Base-by-base conservation (phyloP, 2,329 filamentous ascomycete species). In the Fusarium irregulare region DNA sequence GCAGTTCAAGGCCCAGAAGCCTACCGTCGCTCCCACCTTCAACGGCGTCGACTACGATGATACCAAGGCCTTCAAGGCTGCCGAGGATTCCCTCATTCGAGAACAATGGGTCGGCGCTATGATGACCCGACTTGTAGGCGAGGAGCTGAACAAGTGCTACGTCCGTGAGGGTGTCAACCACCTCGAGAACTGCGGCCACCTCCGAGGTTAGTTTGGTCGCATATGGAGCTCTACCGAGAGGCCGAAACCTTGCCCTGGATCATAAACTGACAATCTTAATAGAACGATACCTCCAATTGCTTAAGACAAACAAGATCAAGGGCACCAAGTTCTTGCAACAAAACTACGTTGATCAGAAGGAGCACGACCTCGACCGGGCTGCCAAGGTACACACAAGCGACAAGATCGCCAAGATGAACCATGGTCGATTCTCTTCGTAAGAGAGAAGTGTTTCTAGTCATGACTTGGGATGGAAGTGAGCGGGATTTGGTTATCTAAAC, bases 91-190 rank as follows among this genome's bases (percentile, higher is more conserved):
- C 71, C 87, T 96, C 60, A 88, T 96, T 75, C 87, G 92, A 69
- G 93, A 96, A 83, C 93, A 96, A 84, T 96, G 93, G 93, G 92
- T 96, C 64, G 90, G 89, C 79, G 90, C 91, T 79, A 96, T 96
- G 93, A 96, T 94, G 93, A 92, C 91, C 61, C 87, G 93, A 66
- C 83, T 96, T 69, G 92, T 96, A 58, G 85, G 92, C 70, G 91
- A 95, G 80, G 93, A 96, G 85, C 84, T 96, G 83, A 87, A 90
- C 81, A 95, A 93, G 84, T 96, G 93, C 85, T 96, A 96, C 82
- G 89, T 89, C 81, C 86, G 89, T 73, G 92, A 96, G 82, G 93
- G 93, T 60, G 92, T 94, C 72, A 96, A 96, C 81, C 93, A 96
- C 80, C 82, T 96, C 80, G 93, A 95, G 86, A 96, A 95, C 83